Evolutionary conservation across 2,329 filamentous ascomycete species (phyloP).

Genomic region (Colletotrichum acutatum): DNA sequence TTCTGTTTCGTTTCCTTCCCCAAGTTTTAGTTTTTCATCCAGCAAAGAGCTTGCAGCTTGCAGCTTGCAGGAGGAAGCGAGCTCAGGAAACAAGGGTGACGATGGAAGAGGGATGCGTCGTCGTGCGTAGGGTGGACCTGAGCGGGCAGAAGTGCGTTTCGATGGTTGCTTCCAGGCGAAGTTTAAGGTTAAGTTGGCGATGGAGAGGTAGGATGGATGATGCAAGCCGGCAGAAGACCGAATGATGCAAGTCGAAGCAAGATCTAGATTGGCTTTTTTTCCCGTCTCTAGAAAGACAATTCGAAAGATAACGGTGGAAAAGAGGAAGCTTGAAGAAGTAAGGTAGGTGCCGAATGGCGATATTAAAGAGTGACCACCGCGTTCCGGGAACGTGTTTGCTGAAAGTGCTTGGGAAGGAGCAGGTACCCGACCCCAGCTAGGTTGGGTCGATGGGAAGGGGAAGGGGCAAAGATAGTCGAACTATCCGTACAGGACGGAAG

Average conservation of each 20-base stretch:
- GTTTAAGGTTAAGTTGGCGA: not conserved
- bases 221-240: not conserved
- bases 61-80: not conserved
- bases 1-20: conserved; percentile 30
- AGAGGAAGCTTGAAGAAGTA: not conserved
- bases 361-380: not conserved
- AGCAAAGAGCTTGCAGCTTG: not conserved
- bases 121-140: not conserved
- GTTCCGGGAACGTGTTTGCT: not conserved
- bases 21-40: not conserved
- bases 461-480: not conserved
- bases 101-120: not conserved
- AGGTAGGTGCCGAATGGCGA: not conserved
- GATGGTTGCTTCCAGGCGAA: not conserved
- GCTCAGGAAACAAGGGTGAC: not conserved
- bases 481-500: not conserved
- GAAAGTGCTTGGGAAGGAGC: not conserved
- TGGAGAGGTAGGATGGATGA: not conserved
- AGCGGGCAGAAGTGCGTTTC: conserved; percentile 11
- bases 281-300: conserved; percentile 12
- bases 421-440: not conserved
- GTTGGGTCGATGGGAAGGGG: not conserved
- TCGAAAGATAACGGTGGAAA: not conserved
- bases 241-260: not conserved
- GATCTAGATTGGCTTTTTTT: not conserved